Evolutionary conservation across 2,329 filamentous ascomycete genomes (phyloP).

Genomic region (Trichoderma asperellum): DNA sequence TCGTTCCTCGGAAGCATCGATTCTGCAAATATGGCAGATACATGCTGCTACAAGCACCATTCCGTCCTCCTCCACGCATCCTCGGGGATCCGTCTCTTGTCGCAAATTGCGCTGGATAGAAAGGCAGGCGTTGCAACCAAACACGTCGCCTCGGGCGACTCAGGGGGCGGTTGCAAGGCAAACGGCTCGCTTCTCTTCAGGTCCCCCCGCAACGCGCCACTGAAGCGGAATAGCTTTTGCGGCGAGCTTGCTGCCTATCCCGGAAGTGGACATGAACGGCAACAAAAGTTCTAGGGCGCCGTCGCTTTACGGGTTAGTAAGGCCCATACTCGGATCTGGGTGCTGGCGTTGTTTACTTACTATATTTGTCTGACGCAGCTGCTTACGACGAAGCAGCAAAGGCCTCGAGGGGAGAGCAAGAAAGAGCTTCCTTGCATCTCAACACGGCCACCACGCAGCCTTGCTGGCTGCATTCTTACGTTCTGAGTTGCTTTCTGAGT

Average conservation of each 20-base stretch:
- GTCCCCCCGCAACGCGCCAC: slow-evolving; percentile 1
- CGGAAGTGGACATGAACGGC: neutral
- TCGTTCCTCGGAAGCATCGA: neutral
- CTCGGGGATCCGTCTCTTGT: neutral
- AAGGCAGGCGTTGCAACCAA: neutral
- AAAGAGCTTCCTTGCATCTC: neutral
- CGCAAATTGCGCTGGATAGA: neutral
- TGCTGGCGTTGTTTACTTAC: neutral
- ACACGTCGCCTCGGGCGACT: neutral
- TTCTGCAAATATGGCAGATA: neutral
- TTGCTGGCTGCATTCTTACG: neutral
- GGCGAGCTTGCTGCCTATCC: neutral
- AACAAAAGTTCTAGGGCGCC: neutral
- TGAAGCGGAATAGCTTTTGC: slow-evolving; percentile 1
- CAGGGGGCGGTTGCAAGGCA: neutral
- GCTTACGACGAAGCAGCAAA: neutral
- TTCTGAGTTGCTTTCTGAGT: neutral
- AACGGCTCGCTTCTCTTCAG: slow-evolving; percentile 3
- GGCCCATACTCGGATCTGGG: neutral
- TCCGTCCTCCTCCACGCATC: neutral
- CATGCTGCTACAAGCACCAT: neutral
- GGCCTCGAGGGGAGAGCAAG: neutral
- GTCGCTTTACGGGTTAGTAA: neutral
- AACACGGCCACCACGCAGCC: neutral
- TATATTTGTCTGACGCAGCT: neutral